Conservation (phyloP, 2,329 filamentous ascomycete species). For the Tolypocladium inflatum region DNA sequence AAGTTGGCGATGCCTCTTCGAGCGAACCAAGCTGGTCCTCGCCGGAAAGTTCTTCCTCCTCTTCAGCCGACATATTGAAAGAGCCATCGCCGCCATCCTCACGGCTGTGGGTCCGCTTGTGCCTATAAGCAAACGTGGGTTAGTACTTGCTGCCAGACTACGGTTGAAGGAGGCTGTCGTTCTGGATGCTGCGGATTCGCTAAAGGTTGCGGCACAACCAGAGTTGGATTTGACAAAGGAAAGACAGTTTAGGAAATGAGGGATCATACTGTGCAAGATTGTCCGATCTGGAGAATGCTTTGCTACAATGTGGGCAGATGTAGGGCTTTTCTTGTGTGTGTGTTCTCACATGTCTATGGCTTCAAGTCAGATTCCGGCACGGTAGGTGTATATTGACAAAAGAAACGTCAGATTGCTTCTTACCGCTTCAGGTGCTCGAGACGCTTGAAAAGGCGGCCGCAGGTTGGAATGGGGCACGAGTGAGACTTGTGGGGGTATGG, state of each 20-base stretch:
- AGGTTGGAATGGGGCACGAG: slow-evolving; percentile 97
- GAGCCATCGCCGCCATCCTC: slow-evolving; percentile 49
- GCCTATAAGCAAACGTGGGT: slow-evolving; percentile 42
- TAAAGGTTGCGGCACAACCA: neutral
- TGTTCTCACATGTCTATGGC: slow-evolving; percentile 85
- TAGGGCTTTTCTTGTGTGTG: slow-evolving; percentile 99
- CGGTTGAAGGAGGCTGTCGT: neutral
- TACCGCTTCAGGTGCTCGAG: slow-evolving; percentile 99
- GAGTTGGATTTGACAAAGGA: slow-evolving; percentile 11
- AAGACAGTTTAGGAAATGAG: slow-evolving; percentile 28
- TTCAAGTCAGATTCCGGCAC: slow-evolving; percentile 11
- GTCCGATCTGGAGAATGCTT: slow-evolving; percentile 96
- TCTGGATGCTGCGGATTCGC: neutral
- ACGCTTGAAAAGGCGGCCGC: slow-evolving; percentile 94
- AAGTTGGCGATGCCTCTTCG: slow-evolving; percentile 68
- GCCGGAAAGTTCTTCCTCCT: slow-evolving; percentile 73
- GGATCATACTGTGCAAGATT: slow-evolving; percentile 87
- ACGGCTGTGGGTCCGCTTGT: slow-evolving; percentile 68
- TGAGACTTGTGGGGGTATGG: slow-evolving; percentile 97
- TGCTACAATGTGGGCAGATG: slow-evolving; percentile 94
- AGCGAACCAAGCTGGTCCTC: slow-evolving; percentile 76
- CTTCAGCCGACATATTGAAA: slow-evolving; percentile 66
- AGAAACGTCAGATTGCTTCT: slow-evolving; percentile 37
- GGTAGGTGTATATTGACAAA: slow-evolving; percentile 8
- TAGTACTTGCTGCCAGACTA: neutral